These are phyloP conservation scores for Pseudoperonospora humuli DNA, from an alignment of 352 stramenopile species.

Conservation along the genomic window DNA sequence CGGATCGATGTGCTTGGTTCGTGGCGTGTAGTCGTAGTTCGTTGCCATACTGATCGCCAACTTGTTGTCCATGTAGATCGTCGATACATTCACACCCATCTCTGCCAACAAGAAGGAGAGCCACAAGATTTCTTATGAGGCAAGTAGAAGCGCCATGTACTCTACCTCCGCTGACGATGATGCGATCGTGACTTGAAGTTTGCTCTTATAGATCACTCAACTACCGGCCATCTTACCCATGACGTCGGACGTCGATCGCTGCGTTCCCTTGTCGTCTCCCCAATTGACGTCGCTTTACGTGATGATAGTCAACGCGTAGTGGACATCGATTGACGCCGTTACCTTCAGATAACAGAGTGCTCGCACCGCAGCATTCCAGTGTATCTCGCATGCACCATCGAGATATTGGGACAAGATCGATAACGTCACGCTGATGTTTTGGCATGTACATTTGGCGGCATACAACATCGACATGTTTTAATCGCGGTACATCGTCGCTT, in stretches of 20 bases:
- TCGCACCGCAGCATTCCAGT: constrained; percentile 6
- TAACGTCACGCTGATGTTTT: constrained; percentile 9
- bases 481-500: constrained; percentile 3
- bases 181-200: neutral
- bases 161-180: constrained; percentile 3
- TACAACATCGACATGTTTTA: constrained; percentile 13
- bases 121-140: constrained; percentile 3
- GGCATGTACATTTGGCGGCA: constrained; percentile 13
- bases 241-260: constrained; percentile 3
- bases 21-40: too few relatives aligned
- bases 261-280: neutral
- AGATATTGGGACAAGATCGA: constrained; percentile 6
- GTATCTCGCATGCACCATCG: constrained; percentile 7
- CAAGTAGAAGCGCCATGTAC: constrained; percentile 7
- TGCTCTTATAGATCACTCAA: constrained; percentile 7
- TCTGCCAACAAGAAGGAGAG: constrained; percentile 1
- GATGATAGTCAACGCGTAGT: neutral
- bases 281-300: constrained; percentile 3
- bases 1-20: too few relatives aligned
- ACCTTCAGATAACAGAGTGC: constrained; percentile 12
- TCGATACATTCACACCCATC: too few relatives aligned
- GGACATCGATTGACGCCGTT: neutral
- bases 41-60: constrained; percentile 2
- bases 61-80: constrained; percentile 5
- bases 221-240: neutral